A percentile compares a stretch with the other conserved stretches of the same genome.
phyloP scores from a whole-genome alignment of 2,329 filamentous ascomycete genomes.

The Trichoderma sp. region DNA sequence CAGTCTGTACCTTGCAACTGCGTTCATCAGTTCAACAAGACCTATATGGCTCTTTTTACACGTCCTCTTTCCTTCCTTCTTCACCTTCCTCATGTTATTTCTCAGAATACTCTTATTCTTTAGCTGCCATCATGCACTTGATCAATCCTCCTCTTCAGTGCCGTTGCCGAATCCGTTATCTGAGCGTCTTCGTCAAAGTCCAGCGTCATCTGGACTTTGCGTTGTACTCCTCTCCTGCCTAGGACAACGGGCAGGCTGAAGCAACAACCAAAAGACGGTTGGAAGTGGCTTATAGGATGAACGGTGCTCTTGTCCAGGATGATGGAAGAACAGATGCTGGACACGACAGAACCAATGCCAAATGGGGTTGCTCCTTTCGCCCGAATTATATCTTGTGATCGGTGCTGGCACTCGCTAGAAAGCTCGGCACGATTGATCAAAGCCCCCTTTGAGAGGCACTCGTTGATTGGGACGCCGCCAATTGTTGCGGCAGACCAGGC shows the following conservation, averaged over 20 bases:
- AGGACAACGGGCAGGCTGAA: conserved; percentile 52
- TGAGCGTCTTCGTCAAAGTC: background rate
- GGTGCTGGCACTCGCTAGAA: conserved; percentile 43
- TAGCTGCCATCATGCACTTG: background rate
- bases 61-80: background rate
- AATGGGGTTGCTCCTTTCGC: conserved; percentile 54
- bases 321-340: conserved; percentile 53
- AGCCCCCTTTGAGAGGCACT: background rate
- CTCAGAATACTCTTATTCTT: background rate
- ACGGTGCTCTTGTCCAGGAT: conserved; percentile 50
- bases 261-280: conserved; percentile 49
- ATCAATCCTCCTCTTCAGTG: background rate
- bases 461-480: conserved; percentile 27
- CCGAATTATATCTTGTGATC: conserved; percentile 45
- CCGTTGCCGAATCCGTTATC: background rate
- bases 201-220: background rate
- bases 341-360: conserved; percentile 51
- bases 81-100: background rate
- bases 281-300: conserved; percentile 51
- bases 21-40: background rate
- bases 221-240: conserved; percentile 43
- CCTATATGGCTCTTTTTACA: background rate
- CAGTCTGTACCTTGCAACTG: background rate
- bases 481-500: conserved; percentile 33
- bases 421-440: conserved; percentile 40